Base-by-base conservation (phyloP, 2,329 filamentous ascomycete genomes). In the Fulvia fulva region DNA sequence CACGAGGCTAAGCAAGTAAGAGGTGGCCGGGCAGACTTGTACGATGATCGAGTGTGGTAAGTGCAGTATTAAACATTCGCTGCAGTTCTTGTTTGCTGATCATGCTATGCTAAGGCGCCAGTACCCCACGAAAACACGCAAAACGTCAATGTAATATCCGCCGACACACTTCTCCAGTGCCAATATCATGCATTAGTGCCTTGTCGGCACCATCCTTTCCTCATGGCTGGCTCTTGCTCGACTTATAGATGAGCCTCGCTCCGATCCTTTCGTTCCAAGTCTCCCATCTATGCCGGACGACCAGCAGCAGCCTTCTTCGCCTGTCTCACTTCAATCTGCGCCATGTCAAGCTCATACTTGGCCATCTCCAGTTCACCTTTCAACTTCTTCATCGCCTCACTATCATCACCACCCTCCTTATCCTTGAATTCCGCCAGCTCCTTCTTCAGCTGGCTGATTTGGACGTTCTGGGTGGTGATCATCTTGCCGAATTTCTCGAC, bases 1-100 rank as follows among this genome's bases (percentile, higher is more conserved):
- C 65, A 79, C 78, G 52, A 62, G 63, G 3, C 51, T 71, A 51
- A 65, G 64, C 37, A 65, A 56, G 44, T 68, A 41, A 56, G 28
- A 25, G 12, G 30, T 37, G 30, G 30, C 21, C 26, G n/a, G n/a
- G n/a, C n/a, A n/a, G n/a, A n/a, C n/a, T n/a, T n/a, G n/a, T n/a
- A n/a, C n/a, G n/a, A n/a, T n/a, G n/a, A n/a, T n/a, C n/a, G n/a
- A n/a, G n/a, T n/a, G n/a, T n/a, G n/a, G n/a, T n/a, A n/a, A n/a
- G n/a, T n/a, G n/a, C n/a, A n/a, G n/a, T n/a, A n/a, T n/a, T n/a
- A n/a, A n/a, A n/a, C n/a, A n/a, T n/a, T n/a, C n/a, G n/a, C 37
- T n/a, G 3, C 14, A 41, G 14, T n/a, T 19, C 4, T 3, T n/a
- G n/a, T 16, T 41, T 16, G 16, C 37, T 41, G 37, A 2, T 41